These are phyloP conservation scores for Nakazawaea ishiwadae DNA, from an alignment of 805 yeast species.

Conservation along the genomic window DNA sequence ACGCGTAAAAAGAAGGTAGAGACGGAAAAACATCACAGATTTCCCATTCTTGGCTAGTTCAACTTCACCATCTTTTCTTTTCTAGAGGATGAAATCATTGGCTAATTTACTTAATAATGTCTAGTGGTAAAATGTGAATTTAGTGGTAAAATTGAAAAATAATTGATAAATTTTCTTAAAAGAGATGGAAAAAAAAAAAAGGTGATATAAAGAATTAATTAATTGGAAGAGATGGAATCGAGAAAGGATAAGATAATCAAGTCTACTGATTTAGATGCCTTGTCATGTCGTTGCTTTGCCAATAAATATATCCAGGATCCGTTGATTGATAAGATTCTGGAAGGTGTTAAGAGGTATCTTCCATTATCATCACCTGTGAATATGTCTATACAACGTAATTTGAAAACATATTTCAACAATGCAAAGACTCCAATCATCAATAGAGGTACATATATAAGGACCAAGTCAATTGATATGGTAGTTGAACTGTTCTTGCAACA, in stretches of 20 bases:
- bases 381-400: slow-evolving; percentile 28
- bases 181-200: too few relatives aligned
- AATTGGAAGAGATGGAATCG: too few relatives aligned
- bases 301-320: slow-evolving; percentile 40
- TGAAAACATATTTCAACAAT: slow-evolving; percentile 34
- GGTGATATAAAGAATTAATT: too few relatives aligned
- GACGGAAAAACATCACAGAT: too few relatives aligned
- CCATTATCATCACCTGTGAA: slow-evolving; percentile 30
- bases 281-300: slow-evolving; percentile 61
- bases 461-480: slow-evolving; percentile 44
- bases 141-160: too few relatives aligned
- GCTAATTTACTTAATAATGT: too few relatives aligned
- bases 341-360: slow-evolving; percentile 32
- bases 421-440: slow-evolving; percentile 62
- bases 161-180: too few relatives aligned
- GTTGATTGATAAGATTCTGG: slow-evolving; percentile 27
- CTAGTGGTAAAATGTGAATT: too few relatives aligned
- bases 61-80: too few relatives aligned
- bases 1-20: too few relatives aligned
- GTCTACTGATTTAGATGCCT: slow-evolving; percentile 63
- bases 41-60: too few relatives aligned
- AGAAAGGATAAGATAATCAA: slow-evolving; percentile 10
- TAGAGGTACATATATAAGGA: slow-evolving; percentile 64
- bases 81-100: too few relatives aligned
- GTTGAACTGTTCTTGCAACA: slow-evolving; percentile 36